Percentiles rank a stretch among this genome's conserved stretches.
Conservation (phyloP, 306 rosid species). For the Oxytropis ochrocephala region DNA sequence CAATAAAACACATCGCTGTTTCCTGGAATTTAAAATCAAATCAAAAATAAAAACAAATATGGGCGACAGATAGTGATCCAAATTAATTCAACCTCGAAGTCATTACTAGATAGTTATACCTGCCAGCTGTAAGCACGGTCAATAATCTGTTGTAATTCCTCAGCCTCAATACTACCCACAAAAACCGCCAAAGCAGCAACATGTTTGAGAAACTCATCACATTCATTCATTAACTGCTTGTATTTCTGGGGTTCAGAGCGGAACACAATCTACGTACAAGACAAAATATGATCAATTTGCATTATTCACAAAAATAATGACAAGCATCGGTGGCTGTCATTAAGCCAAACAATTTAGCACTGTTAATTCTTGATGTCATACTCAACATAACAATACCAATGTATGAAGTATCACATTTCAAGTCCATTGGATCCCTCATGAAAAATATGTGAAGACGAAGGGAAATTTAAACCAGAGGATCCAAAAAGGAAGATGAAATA, state of each 20-base stretch:
- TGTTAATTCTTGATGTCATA: background rate
- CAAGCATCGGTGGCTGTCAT: background rate
- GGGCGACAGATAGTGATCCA: background rate
- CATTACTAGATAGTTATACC: constrained; percentile 34
- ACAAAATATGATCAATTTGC: constrained; percentile 1
- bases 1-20: constrained; percentile 63
- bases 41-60: background rate
- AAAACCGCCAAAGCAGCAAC: constrained; percentile 35
- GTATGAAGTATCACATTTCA: background rate
- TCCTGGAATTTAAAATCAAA: constrained; percentile 35
- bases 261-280: constrained; percentile 51
- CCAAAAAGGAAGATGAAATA: background rate
- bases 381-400: background rate
- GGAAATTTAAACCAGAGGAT: background rate
- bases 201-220: constrained; percentile 53
- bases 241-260: constrained; percentile 63
- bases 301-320: background rate
- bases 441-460: background rate
- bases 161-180: constrained; percentile 30
- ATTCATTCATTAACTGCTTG: constrained; percentile 59
- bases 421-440: background rate
- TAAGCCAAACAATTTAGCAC: background rate
- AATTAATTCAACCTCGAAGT: background rate
- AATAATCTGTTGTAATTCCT: constrained; percentile 37
- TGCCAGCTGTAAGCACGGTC: constrained; percentile 58